A percentile compares a stretch with the other conserved stretches of the same genome.
These are phyloP conservation scores for Fusarium tuaranense DNA, from an alignment of 2,329 filamentous ascomycete genomes.

Conservation along the genomic window DNA sequence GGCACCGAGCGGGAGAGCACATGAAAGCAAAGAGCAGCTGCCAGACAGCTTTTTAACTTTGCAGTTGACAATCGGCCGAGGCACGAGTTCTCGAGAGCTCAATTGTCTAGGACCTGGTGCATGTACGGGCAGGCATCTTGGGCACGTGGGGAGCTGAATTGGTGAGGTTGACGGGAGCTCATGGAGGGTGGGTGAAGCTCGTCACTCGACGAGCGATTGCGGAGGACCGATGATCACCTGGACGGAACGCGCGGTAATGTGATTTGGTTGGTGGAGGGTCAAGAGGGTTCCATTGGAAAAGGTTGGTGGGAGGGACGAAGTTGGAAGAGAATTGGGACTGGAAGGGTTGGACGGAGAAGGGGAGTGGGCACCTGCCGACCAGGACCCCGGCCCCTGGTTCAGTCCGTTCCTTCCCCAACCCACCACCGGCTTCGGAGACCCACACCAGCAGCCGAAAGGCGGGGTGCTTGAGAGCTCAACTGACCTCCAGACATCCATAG, in stretches of 20 bases:
- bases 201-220: slow-evolving; percentile 18
- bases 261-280: slow-evolving; percentile 32
- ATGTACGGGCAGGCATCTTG: neutral
- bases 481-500: neutral
- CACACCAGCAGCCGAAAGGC: slow-evolving; percentile 5
- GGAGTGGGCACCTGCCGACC: slow-evolving; percentile 12
- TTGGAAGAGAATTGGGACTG: slow-evolving; percentile 1
- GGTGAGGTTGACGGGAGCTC: neutral
- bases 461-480: neutral
- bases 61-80: slow-evolving; percentile 14
- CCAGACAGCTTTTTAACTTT: neutral
- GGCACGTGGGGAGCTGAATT: slow-evolving; percentile 21
- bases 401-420: slow-evolving; percentile 7
- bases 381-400: slow-evolving; percentile 17
- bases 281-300: slow-evolving; percentile 7
- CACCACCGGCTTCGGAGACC: slow-evolving; percentile 13
- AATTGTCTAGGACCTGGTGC: neutral
- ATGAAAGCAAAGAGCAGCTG: slow-evolving; percentile 21
- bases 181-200: slow-evolving; percentile 12
- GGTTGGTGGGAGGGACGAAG: slow-evolving; percentile 23
- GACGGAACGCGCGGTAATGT: slow-evolving; percentile 3
- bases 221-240: slow-evolving; percentile 36
- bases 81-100: slow-evolving; percentile 1
- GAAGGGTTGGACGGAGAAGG: neutral
- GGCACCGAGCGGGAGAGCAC: slow-evolving; percentile 20